phyloP scores from a whole-genome alignment of 2,329 filamentous ascomycete genomes.

The Aureobasidium zeae region DNA sequence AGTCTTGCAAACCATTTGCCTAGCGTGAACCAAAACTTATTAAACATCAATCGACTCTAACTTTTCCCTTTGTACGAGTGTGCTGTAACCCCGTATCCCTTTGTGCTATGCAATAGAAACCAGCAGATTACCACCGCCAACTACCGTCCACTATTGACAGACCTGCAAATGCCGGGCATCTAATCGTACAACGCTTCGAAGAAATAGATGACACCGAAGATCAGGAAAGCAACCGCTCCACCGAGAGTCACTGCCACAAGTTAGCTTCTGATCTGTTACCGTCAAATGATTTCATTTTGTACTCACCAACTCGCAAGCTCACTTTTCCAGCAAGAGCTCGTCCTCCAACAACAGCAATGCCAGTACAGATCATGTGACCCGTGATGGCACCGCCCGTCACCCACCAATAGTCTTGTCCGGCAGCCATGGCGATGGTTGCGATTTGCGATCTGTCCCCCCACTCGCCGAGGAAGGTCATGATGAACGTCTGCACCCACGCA shows the following conservation, averaged over 20 bases:
- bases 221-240: slow-evolving; percentile 78
- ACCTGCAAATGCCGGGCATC: background rate
- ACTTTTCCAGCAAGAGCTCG: slow-evolving; percentile 87
- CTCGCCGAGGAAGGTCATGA: slow-evolving; percentile 97
- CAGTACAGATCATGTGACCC: slow-evolving; percentile 84
- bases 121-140: slow-evolving; percentile 4
- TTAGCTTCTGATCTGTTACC: slow-evolving; percentile 22
- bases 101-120: slow-evolving; percentile 9
- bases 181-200: slow-evolving; percentile 47
- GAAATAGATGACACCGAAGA: slow-evolving; percentile 88
- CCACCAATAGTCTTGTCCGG: slow-evolving; percentile 98
- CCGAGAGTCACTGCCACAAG: slow-evolving; percentile 68
- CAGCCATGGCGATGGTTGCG: slow-evolving; percentile 97
- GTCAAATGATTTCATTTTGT: background rate
- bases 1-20: too few species aligned
- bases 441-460: slow-evolving; percentile 98
- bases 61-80: slow-evolving; percentile 1
- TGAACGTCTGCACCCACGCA: slow-evolving; percentile 96
- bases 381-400: slow-evolving; percentile 80
- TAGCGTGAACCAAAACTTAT: too few species aligned
- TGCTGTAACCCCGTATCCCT: background rate
- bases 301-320: slow-evolving; percentile 91
- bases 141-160: background rate
- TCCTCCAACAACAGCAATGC: slow-evolving; percentile 83
- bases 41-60: too few species aligned